Base-by-base conservation (phyloP, 2,329 filamentous ascomycete genomes). In the Zasmidium citrigriseum region DNA sequence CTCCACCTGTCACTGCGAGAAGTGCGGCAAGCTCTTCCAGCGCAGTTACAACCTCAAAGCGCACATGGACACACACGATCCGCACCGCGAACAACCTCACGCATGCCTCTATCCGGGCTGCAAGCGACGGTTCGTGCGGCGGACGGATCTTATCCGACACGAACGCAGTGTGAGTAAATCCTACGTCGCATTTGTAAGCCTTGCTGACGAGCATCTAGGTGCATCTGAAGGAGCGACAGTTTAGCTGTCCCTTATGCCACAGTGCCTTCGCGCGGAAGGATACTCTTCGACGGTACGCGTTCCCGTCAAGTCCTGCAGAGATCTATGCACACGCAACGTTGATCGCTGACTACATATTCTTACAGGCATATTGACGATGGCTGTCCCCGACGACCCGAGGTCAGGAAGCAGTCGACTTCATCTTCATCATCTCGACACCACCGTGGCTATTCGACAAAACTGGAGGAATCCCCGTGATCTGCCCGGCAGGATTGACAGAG, bases 1-100 rank as follows among this genome's bases (percentile, higher is more conserved):
- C 66, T 89, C 88, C 55, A 90, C 86, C 66, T 89, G 85, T 73
- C 81, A 84, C 62, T 96, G 92, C 70, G 82, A 86, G 58, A 80
- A 86, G 1, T 96, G 92, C 70, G 87, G 88, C 5, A 90, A 89
- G 72, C 83, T 88, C 16, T 96, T 96, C 72, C 90, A 90, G 64
- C 82, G 92, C 61, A 88, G 86, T 68, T 96, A 93, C 78, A 96
- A 96, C 75, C 91, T 88, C 77, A 92, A 90, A 69, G 89, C 91
- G 25, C 92, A 96, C 72, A 83, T 93, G 82, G 88, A 93, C 69
- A 93, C 87, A 1, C 92, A 96, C 70, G 86, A 95, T 69, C 86
- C 90, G 14, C 82, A 84, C 59, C 82, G 89, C 57, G 84, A 85
- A 67, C 90, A 89, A 67, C 86, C 87, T 0, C 89, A 91, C 68